phyloP scores from a whole-genome alignment of 179 eudicot species.

The Silene coronaria region DNA sequence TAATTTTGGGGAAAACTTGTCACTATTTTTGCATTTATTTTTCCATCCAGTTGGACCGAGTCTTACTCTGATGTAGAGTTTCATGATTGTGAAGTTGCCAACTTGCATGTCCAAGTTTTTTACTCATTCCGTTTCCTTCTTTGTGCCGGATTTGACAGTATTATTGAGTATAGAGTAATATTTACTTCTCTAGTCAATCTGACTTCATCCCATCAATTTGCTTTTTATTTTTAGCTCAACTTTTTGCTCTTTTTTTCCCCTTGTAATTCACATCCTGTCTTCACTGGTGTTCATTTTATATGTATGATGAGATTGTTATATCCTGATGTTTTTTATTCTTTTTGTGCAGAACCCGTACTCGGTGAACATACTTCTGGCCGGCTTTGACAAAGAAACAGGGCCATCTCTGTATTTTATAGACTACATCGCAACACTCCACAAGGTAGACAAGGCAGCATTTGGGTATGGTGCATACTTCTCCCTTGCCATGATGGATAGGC shows the following conservation, averaged over 20 bases:
- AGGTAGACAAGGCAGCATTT: conserved; percentile 84
- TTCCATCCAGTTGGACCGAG: neutral
- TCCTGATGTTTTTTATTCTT: neutral
- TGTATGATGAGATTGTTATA: neutral
- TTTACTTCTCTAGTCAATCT: neutral
- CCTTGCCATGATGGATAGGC: conserved; percentile 88
- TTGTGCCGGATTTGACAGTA: neutral
- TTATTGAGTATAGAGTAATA: neutral
- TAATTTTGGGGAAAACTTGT: neutral
- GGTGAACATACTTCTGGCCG: conserved; percentile 80
- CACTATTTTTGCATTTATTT: neutral
- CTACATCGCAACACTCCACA: conserved; percentile 86
- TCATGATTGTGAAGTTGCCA: neutral
- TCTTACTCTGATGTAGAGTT: neutral
- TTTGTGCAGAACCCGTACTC: conserved; percentile 64
- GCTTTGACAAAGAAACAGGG: conserved; percentile 78
- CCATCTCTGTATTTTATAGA: conserved; percentile 81
- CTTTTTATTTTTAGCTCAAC: neutral
- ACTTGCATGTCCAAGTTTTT: neutral
- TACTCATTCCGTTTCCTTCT: neutral
- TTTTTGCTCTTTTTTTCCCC: neutral
- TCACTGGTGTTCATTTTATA: neutral
- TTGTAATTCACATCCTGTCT: neutral
- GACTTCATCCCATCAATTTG: neutral
- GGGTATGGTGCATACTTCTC: conserved; percentile 90